Evolutionary conservation across 768 basidiomycete genomes (phyloP), one percentile per base, ranked within the genome.

Genomic region (Panaeolus cyanescens): DNA sequence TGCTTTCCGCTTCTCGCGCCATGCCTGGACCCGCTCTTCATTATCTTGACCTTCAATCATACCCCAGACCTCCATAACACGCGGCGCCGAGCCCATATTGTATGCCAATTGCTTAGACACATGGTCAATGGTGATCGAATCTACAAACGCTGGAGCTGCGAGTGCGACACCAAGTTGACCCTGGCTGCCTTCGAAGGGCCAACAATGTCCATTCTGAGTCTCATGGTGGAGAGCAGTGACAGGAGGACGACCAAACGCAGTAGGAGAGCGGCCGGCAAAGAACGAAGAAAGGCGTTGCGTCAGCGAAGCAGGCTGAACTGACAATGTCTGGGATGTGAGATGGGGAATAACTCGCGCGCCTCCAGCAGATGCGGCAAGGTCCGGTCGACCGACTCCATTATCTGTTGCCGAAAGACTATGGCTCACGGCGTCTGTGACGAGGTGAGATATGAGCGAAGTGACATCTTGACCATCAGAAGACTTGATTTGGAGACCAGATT

Each of bases 61-160:
- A 0, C 88, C 95, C 95, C 95, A 96, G 4, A 96, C 84, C 66
- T 97, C 93, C 86, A 98, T 92, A 40, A 89, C 80, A 61, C 85
- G 79, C 40, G 96, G 96, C 1, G 94, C 93, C 37, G 87, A 88
- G 36, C 87, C 80, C 75, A 92, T 80, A 66, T 96, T 93, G 69
- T 86, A 85, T 5, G 94, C 91, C 39, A 95, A 79, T 64, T 96
- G 95, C 62, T 77, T 81, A 20, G 95, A 81, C 12, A 94, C 87
- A 72, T 99, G 96, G 69, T 99, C 96, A 60, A 99, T 84, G 20
- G 92, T 92, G 55, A 99, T 76, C 25, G 86, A 84, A 1, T 89
- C 85, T 50, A 98, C 83, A 56, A 80, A 79, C 20, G 93, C 83
- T 9, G 93, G 94, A 5, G 83, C 82, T 2, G 88, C 87, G 30